Evolutionary conservation across 768 basidiomycete genomes (phyloP).

Genomic region (Mrakia blollopis): DNA sequence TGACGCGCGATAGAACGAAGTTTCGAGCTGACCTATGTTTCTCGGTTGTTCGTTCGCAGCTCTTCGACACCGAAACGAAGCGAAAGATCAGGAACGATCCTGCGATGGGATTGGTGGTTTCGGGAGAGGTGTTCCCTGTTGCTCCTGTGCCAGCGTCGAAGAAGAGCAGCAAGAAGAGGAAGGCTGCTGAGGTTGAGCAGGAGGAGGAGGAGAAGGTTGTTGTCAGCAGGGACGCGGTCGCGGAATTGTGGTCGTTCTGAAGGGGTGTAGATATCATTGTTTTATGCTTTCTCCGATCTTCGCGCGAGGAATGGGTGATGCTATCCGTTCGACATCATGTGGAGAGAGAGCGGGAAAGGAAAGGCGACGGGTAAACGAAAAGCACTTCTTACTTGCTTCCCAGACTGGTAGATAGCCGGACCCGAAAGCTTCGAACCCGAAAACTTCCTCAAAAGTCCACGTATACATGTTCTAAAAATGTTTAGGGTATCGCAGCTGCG

Average conservation of each 20-base stretch:
- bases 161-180: not conserved
- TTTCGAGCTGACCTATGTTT: not conserved
- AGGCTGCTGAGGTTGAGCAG: slow-evolving; percentile 16
- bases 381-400: too few relatives aligned
- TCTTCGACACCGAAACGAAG: slow-evolving; percentile 77
- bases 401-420: too few relatives aligned
- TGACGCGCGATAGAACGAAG: not conserved
- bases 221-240: slow-evolving; percentile 30
- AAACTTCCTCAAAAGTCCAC: too few relatives aligned
- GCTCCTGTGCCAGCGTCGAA: not conserved
- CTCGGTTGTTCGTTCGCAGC: slow-evolving; percentile 48
- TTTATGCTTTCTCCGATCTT: too few relatives aligned
- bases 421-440: too few relatives aligned
- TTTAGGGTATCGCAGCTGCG: too few relatives aligned
- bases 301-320: too few relatives aligned
- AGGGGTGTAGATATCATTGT: too few relatives aligned
- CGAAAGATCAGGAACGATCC: slow-evolving; percentile 77
- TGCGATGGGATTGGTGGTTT: slow-evolving; percentile 46
- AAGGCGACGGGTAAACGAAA: too few relatives aligned
- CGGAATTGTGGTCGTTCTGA: slow-evolving; percentile 34
- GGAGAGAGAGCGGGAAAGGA: too few relatives aligned
- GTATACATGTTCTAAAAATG: too few relatives aligned
- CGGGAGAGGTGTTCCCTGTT: slow-evolving; percentile 32
- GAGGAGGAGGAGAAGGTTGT: slow-evolving; percentile 13
- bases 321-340: too few relatives aligned